These are phyloP conservation scores for Talaromyces funiculosus DNA, from an alignment of 2,329 filamentous ascomycete genomes.

Conservation along the genomic window DNA sequence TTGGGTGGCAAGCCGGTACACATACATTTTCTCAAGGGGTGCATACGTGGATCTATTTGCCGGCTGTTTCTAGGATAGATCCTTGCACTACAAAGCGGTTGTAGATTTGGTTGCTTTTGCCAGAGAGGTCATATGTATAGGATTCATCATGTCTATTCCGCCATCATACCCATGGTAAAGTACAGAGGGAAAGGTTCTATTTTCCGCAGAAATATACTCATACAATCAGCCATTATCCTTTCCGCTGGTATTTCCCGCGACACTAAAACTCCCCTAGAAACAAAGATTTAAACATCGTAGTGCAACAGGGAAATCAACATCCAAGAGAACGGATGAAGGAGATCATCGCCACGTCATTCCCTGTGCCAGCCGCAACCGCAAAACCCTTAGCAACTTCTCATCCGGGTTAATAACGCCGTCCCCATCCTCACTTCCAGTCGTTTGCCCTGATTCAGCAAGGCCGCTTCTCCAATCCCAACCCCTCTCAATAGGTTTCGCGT, in stretches of 20 bases:
- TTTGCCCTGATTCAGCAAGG: conserved; percentile 44
- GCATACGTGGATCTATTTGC: background rate
- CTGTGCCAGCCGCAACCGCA: conserved; percentile 45
- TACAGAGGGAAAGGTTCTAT: background rate
- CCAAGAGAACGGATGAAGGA: background rate
- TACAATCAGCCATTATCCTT: background rate
- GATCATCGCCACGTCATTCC: conserved; percentile 9
- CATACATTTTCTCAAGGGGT: too few relatives aligned
- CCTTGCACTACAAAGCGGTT: background rate
- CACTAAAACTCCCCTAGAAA: background rate
- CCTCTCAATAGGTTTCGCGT: conserved; percentile 37
- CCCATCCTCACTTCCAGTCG: background rate
- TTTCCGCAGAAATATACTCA: background rate
- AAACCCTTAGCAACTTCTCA: conserved; percentile 53
- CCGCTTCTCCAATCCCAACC: conserved; percentile 68
- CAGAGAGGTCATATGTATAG: too few relatives aligned
- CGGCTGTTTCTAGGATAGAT: background rate
- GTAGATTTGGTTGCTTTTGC: too few relatives aligned
- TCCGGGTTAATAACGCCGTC: conserved; percentile 5
- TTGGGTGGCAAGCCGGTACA: background rate
- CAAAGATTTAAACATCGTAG: background rate
- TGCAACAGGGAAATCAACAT: background rate
- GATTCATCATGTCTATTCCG: background rate
- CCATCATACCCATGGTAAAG: background rate
- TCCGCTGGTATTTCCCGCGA: background rate